Evolutionary conservation across 331 rosid genomes (phyloP), one percentile per base, ranked within the genome.

Genomic region (Rhamnella rubrinervis): DNA sequence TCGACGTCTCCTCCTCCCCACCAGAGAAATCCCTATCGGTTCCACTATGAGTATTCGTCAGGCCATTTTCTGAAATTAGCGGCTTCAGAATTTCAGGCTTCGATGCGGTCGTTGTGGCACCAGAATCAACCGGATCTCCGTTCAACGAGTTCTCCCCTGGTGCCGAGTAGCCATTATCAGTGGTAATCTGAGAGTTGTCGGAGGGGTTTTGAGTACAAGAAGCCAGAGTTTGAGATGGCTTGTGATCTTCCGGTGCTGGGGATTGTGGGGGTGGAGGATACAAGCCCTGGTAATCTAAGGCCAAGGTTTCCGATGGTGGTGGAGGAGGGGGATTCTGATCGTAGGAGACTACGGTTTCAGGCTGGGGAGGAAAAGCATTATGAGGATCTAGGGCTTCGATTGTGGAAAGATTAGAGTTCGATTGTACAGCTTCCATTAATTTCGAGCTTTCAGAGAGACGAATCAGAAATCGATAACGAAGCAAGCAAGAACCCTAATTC

Each of bases 1-100:
- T 87, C 0, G 92, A 81, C 23, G 98, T 85, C 75, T 93, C 98
- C 65, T 91, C 98, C 71, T 90, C 97, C 0, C 98, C 98, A 3
- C 95, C 96, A n/a, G 98, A 88, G 49, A 59, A 84, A 7, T 88
- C 97, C 78, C 65, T 85, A 59, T 93, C 97, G 28, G 86, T 87
- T 15, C 98, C 96, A 55, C 96, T 92, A 10, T 83, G 87, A 3
- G 98, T 92, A 63, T 76, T 84, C 15, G 89, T 82, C 47, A 81
- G 46, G 1, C 96, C 98, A 40, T 89, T 92, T 37, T 88, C 97
- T 35, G 93, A 88, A 26, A 88, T 2, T 71, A 86, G 50, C 6
- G 87, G 93, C 55, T 63, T 85, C 13, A 26, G 68, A 53, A 82
- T 40, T 52, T 55, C 82, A 40, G 74, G 73, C 26, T 49, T 80